Evolutionary conservation across 257 asterid species (phyloP), one percentile per base, ranked within the genome.

Genomic region (Buddleja alternifolia): DNA sequence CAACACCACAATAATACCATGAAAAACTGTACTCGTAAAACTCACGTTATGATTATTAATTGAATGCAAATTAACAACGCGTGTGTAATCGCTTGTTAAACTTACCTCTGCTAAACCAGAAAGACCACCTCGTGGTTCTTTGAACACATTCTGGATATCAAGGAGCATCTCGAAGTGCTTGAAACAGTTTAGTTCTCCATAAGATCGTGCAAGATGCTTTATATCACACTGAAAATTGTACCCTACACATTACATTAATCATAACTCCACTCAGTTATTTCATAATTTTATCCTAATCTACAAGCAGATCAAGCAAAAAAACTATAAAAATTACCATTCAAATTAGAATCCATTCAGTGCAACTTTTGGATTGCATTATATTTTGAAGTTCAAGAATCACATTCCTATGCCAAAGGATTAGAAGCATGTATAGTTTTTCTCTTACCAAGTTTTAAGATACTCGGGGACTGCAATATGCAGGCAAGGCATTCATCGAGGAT

Each of bases 361-460:
- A 70, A 73, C 39, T 50, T 48, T 46, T 8, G 34, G 29, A 74
- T 11, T 57, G 32, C 16, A 57, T 24, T 37, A 59, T 56, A 57
- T 21, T 55, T 39, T 57, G 10, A 20, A 58, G 11, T 58, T 15
- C 36, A 39, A 25, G 44, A 41, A 75, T 52, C 20, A 19, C 36
- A 3, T 3, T 21, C 14, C 17, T 41, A 10, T 48, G 69, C 63
- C 36, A 60, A 57, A 60, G 11, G 21, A 62, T 39, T 25, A 16
- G 66, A 46, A 59, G 24, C 39, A 68, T 23, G 29, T 15, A 39
- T 70, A 58, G 15, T 73, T 65, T 73, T 65, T 50, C 45, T 50
- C 90, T 71, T 78, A 94, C 99, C 99, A 69, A 94, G 99, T 83
- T 94, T 94, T 58, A 94, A 77, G 74, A 89, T 83, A 63, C 95